A percentile compares a stretch with the other conserved stretches of the same genome.
Evolutionary conservation across 495 filamentous ascomycete species (phyloP).

Genomic region (Copromyces sp.): DNA sequence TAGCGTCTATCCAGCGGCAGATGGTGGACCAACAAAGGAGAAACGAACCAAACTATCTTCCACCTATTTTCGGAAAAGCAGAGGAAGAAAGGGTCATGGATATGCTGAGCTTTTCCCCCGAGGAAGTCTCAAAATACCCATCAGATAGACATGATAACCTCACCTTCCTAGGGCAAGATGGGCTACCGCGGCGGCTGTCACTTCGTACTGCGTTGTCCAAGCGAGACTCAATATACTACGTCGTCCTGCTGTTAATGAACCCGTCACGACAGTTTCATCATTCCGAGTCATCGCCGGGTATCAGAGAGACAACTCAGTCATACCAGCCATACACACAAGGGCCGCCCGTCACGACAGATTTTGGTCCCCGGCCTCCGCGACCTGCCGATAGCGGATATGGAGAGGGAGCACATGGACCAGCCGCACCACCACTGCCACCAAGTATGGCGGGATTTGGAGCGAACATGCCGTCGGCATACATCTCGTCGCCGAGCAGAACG

Average conservation of each 20-base stretch:
- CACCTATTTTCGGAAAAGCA: constrained; percentile 40
- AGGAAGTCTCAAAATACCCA: constrained; percentile 35
- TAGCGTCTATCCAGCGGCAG: constrained; percentile 33
- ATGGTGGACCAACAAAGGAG: constrained; percentile 39
- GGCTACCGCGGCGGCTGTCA: constrained; percentile 30
- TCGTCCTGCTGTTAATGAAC: constrained; percentile 33
- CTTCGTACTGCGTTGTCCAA: constrained; percentile 41
- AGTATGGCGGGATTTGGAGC: constrained; percentile 22
- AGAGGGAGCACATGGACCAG: constrained; percentile 18
- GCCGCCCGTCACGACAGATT: constrained; percentile 33
- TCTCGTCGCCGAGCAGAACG: constrained; percentile 26
- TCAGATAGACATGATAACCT: constrained; percentile 39
- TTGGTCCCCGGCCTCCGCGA: constrained; percentile 29
- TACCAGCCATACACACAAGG: constrained; percentile 35
- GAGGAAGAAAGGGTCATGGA: constrained; percentile 41
- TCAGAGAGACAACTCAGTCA: constrained; percentile 33
- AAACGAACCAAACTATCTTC: constrained; percentile 44
- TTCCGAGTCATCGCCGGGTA: constrained; percentile 37
- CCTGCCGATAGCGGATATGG: constrained; percentile 27
- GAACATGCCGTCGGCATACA: constrained; percentile 24
- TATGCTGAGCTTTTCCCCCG: constrained; percentile 33
- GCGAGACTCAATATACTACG: constrained; percentile 43
- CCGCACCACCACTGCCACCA: constrained; percentile 19
- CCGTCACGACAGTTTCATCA: constrained; percentile 26
- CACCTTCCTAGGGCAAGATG: constrained; percentile 37